phyloP scores from a whole-genome alignment of 768 basidiomycete genomes.

The Lyophyllum semitale region DNA sequence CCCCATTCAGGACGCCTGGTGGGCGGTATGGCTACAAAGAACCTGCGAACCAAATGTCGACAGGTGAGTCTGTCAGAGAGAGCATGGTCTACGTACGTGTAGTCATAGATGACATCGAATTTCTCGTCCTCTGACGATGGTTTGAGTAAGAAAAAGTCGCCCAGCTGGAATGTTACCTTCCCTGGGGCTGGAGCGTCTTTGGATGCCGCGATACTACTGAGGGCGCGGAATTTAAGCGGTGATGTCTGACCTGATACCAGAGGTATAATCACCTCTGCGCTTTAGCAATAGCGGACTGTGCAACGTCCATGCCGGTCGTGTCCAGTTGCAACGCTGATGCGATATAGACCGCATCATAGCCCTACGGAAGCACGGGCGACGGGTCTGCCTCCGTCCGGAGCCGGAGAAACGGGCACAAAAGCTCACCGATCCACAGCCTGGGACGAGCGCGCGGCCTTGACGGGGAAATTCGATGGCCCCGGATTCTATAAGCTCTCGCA shows the following conservation, averaged over 20 bases:
- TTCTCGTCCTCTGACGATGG: constrained; percentile 31
- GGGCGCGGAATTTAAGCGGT: background rate
- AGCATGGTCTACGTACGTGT: constrained; percentile 44
- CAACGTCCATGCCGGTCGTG: constrained; percentile 56
- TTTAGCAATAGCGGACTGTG: constrained; percentile 49
- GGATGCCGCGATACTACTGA: constrained; percentile 4
- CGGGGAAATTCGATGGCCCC: constrained; percentile 44
- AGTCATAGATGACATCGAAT: constrained; percentile 67
- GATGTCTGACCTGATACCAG: background rate
- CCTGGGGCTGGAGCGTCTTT: constrained; percentile 18
- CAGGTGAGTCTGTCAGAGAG: background rate
- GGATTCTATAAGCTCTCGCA: constrained; percentile 52
- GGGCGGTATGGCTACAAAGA: constrained; percentile 75
- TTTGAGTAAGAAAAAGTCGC: constrained; percentile 58
- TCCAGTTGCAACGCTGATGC: constrained; percentile 50
- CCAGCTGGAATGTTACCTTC: constrained; percentile 38
- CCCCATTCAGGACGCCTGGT: constrained; percentile 56
- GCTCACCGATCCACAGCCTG: constrained; percentile 51
- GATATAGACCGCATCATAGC: constrained; percentile 61
- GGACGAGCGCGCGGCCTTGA: constrained; percentile 36
- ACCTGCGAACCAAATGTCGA: constrained; percentile 37
- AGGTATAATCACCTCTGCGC: constrained; percentile 39
- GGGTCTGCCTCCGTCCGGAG: background rate
- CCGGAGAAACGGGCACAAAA: background rate
- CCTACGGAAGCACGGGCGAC: constrained; percentile 36